Evolutionary conservation across 192 early-diverging fungal genomes (phyloP), one percentile per base, ranked within the genome.

Genomic region (Phlyctochytrium bullatum): DNA sequence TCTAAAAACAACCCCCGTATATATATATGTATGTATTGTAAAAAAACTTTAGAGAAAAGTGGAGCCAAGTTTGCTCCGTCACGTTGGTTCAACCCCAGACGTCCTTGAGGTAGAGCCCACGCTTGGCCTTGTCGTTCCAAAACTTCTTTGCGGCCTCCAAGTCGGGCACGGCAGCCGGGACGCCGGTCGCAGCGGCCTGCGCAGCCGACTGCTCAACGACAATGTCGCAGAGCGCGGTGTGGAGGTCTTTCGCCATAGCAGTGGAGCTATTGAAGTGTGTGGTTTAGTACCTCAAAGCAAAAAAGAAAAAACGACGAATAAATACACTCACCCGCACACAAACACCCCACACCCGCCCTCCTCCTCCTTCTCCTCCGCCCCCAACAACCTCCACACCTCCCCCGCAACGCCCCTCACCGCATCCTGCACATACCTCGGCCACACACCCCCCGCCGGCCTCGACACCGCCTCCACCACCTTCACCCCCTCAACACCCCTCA

Each of bases 201-300:
- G 86, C 52, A 1, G 78, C 65, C 2, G 73, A 85, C 58, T 85
- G 64, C 25, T 83, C 69, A 1, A 64, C 66, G 0, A 92, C 33
- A 40, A 96, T 83, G 29, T 88, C 83, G 1, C 80, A 83, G 30
- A 98, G 73, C 4, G 88, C 84, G 32, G 86, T 83, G 65, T 98
- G 86, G 17, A 98, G 91, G 40, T 86, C 90, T 70, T 88, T 90
- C 35, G 90, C 92, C 93, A 96, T 96, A 3, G 91, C 90, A 17
- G 89, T 88, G 75, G 93, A 92, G 61, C 90, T 47, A 47, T 47
- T 20, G 40, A 47, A 47, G n/a, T n/a, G n/a, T n/a, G n/a, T n/a
- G n/a, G n/a, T n/a, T n/a, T n/a, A n/a, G n/a, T n/a, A n/a, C n/a
- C n/a, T n/a, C n/a, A n/a, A n/a, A n/a, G n/a, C n/a, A n/a, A n/a